Evolutionary conservation across 768 basidiomycete species (phyloP).

Genomic region (Rhodotorula kratochvilovae): DNA sequence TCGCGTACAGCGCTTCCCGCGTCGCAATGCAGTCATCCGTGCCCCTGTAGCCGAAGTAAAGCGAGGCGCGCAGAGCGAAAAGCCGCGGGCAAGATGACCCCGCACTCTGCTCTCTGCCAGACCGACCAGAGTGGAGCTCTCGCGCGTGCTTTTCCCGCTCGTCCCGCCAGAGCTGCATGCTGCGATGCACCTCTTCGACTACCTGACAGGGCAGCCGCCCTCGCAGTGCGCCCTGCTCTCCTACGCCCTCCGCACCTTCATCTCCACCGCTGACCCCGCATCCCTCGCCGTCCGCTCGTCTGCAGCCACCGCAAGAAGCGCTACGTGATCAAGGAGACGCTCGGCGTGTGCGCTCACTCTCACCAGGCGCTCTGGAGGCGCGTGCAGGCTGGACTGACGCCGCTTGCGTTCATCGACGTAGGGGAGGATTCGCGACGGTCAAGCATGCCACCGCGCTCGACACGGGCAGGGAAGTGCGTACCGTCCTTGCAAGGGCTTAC

Average conservation of each 20-base stretch:
- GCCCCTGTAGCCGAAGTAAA: no score
- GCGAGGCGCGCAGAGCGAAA: no score
- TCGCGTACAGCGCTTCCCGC: no score
- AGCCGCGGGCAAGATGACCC: no score
- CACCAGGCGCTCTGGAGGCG: no score
- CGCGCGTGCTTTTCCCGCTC: no score
- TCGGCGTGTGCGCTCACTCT: conserved; percentile 11
- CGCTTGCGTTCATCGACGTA: not conserved
- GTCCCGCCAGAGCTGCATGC: not conserved
- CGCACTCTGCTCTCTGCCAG: no score
- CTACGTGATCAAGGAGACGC: conserved; percentile 14
- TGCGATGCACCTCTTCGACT: conserved; percentile 29
- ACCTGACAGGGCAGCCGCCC: conserved; percentile 15
- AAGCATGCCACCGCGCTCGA: conserved; percentile 23
- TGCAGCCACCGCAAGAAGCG: conserved; percentile 22
- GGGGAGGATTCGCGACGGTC: conserved; percentile 33
- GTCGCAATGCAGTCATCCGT: no score
- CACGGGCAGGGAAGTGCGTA: conserved; percentile 17
- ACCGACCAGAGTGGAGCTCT: not conserved
- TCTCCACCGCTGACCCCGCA: not conserved
- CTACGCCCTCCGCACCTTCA: not conserved
- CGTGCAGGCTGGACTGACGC: not conserved
- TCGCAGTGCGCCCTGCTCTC: conserved; percentile 11
- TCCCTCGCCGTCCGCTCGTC: not conserved
- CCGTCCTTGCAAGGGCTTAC: not conserved